These are phyloP conservation scores for Pythium brassicae DNA, from an alignment of 352 stramenopile genomes.

Conservation along the genomic window DNA sequence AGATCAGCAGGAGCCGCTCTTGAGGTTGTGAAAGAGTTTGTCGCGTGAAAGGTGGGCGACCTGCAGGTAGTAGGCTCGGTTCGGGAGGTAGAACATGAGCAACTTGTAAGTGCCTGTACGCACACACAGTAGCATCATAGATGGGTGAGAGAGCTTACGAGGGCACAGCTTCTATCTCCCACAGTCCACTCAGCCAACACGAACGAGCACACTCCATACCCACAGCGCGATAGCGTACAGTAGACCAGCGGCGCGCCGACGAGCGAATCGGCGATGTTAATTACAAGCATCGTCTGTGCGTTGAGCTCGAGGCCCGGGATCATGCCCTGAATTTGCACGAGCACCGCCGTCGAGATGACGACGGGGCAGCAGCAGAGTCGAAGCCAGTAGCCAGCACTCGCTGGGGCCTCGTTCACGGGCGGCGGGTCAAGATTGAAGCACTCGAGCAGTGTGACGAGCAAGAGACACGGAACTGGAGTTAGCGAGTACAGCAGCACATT, in stretches of 20 bases:
- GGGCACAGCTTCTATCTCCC: no score
- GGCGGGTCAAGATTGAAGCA: conserved; percentile 1
- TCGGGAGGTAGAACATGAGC: conserved; percentile 28
- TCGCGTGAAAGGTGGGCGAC: conserved; percentile 15
- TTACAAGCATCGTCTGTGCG: conserved; percentile 14
- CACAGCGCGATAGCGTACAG: neutral
- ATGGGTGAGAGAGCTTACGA: no score
- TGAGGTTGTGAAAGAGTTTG: conserved; percentile 14
- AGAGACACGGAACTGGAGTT: conserved; percentile 1
- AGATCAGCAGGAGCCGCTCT: conserved; percentile 28
- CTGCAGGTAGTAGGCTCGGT: conserved; percentile 29
- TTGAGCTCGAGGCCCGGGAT: conserved; percentile 9
- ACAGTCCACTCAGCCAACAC: neutral
- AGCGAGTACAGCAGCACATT: neutral
- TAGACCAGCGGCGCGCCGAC: conserved; percentile 15
- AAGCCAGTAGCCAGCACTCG: conserved; percentile 1
- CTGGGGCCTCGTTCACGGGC: neutral
- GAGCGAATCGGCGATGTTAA: no score
- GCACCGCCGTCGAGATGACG: neutral
- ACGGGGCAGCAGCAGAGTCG: neutral
- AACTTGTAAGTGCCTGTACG: conserved; percentile 22
- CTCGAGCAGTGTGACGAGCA: conserved; percentile 5
- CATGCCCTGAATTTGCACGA: conserved; percentile 1
- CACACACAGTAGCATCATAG: neutral
- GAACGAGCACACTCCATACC: neutral